Conservation (phyloP, 2,329 filamentous ascomycete species). For the Elsinoe australis region DNA sequence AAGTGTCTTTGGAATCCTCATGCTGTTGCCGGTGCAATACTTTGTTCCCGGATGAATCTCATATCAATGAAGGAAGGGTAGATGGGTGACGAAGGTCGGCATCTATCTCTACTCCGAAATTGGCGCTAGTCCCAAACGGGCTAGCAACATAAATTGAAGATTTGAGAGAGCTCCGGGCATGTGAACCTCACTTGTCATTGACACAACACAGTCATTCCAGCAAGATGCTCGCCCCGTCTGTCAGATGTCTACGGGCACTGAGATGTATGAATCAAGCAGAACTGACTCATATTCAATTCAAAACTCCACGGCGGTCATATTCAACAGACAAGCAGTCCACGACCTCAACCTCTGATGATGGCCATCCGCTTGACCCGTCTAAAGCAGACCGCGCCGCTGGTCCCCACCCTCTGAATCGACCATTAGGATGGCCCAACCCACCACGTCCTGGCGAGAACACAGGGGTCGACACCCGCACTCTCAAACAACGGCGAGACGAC, state of each 20-base stretch:
- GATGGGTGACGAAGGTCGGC: not conserved
- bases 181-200: not conserved
- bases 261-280: constrained; percentile 24
- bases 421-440: constrained; percentile 71
- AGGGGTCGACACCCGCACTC: constrained; percentile 60
- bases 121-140: not conserved
- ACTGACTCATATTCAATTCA: not conserved
- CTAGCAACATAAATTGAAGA: not conserved
- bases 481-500: constrained; percentile 65
- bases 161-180: not conserved
- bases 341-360: constrained; percentile 23
- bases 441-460: constrained; percentile 75
- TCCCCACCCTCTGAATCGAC: constrained; percentile 53
- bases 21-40: no score
- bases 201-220: no score
- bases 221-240: constrained; percentile 24
- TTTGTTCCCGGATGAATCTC: no score
- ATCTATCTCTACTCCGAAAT: constrained; percentile 14
- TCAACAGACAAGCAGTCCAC: constrained; percentile 17
- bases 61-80: not conserved
- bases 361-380: not conserved
- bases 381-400: constrained; percentile 38
- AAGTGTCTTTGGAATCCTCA: no score
- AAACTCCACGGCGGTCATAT: not conserved
- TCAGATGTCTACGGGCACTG: constrained; percentile 25